phyloP scores from a whole-genome alignment of 1,284 basidiomycete species.

The Lignosus rhinocerotis region DNA sequence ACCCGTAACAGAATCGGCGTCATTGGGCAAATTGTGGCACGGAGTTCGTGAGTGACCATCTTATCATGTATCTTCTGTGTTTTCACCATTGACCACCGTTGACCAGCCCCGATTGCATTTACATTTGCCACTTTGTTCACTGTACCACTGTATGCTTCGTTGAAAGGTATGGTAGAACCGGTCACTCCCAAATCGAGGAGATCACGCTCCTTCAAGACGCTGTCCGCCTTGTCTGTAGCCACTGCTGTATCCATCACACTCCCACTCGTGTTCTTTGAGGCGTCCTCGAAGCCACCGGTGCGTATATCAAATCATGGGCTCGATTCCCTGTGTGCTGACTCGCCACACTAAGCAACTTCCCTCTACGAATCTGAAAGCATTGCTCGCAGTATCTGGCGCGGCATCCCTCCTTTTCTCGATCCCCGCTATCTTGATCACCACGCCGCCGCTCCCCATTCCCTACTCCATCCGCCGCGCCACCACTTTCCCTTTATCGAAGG shows the following conservation, averaged over 20 bases:
- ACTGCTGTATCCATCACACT: conserved; percentile 52
- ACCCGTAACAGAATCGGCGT: conserved; percentile 39
- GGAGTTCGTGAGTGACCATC: conserved; percentile 52
- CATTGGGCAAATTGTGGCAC: conserved; percentile 57
- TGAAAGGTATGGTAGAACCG: conserved; percentile 44
- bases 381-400: conserved; percentile 48
- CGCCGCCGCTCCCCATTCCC: conserved; percentile 50
- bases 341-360: conserved; percentile 22
- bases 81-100: neutral
- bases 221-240: conserved; percentile 52
- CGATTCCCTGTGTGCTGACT: conserved; percentile 4
- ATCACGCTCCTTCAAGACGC: conserved; percentile 55
- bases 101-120: conserved; percentile 54
- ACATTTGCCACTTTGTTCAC: conserved; percentile 65
- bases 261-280: conserved; percentile 57
- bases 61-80: neutral
- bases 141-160: conserved; percentile 61
- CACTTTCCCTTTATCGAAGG: conserved; percentile 50
- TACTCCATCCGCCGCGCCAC: conserved; percentile 42
- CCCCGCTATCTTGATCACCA: conserved; percentile 59
- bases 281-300: conserved; percentile 44
- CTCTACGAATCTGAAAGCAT: conserved; percentile 29
- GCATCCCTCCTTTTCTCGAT: conserved; percentile 57
- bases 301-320: conserved; percentile 25
- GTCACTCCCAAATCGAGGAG: conserved; percentile 46